These are phyloP conservation scores for Vaccinium macrocarpon DNA, from an alignment of 148 eudicot genomes.

Conservation along the genomic window DNA sequence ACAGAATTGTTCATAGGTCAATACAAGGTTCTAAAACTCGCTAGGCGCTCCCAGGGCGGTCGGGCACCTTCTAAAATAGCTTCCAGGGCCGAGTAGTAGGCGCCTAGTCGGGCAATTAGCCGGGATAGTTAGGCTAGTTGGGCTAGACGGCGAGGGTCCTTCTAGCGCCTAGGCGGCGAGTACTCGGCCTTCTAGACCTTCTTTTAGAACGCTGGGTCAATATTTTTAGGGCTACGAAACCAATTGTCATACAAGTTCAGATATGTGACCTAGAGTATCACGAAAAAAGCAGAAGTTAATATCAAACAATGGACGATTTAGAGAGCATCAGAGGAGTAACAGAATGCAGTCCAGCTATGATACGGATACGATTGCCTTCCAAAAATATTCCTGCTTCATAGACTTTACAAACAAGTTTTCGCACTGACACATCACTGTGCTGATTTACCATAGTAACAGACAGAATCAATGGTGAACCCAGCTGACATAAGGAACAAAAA, in stretches of 20 bases:
- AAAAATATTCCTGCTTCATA: not conserved
- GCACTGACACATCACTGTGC: not conserved
- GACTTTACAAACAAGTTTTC: not conserved
- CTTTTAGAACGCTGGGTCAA: no score
- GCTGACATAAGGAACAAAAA: not conserved
- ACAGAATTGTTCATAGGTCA: not conserved
- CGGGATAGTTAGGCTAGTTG: no score
- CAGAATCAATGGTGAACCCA: not conserved
- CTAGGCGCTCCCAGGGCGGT: no score
- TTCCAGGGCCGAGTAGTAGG: no score
- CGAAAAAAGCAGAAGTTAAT: not conserved
- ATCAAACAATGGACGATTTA: not conserved
- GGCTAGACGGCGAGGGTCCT: no score
- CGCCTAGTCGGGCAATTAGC: no score
- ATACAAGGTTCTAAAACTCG: no score
- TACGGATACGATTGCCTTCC: not conserved
- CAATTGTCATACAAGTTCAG: not conserved
- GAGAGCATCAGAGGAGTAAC: not conserved
- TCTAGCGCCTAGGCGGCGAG: no score
- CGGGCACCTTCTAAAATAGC: no score
- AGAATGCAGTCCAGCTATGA: not conserved
- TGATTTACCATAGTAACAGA: not conserved
- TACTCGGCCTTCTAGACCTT: no score
- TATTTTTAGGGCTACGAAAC: not conserved
- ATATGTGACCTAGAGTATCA: not conserved